These are phyloP conservation scores for Stachybotrys elegans DNA, from an alignment of 2,329 filamentous ascomycete species.

Conservation along the genomic window DNA sequence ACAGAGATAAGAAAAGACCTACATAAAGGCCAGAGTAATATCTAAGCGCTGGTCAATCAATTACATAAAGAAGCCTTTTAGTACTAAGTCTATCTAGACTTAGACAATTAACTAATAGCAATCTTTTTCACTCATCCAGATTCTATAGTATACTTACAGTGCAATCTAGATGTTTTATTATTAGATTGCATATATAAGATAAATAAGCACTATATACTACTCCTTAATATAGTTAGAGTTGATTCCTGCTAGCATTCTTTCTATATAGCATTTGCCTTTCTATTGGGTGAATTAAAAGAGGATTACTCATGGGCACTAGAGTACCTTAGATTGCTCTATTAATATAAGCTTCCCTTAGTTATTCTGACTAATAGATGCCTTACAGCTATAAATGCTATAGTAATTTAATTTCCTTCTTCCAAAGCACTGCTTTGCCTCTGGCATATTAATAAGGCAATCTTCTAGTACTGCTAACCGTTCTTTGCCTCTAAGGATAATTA, in stretches of 20 bases:
- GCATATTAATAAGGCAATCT: slow-evolving; percentile 14
- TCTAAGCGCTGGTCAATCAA: slow-evolving; percentile 13
- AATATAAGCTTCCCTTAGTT: slow-evolving; percentile 9
- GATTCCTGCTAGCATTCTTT: slow-evolving; percentile 14
- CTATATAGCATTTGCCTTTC: slow-evolving; percentile 17
- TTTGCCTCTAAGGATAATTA: background rate
- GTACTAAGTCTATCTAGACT: slow-evolving; percentile 11
- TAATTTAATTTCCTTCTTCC: slow-evolving; percentile 7
- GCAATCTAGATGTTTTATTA: slow-evolving; percentile 13
- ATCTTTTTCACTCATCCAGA: slow-evolving; percentile 16
- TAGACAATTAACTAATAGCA: slow-evolving; percentile 9
- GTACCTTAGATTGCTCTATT: slow-evolving; percentile 11
- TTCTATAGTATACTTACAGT: slow-evolving; percentile 14
- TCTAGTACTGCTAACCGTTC: slow-evolving; percentile 5
- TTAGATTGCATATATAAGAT: slow-evolving; percentile 19
- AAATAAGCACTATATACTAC: slow-evolving; percentile 16
- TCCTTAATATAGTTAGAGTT: slow-evolving; percentile 17
- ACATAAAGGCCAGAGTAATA: slow-evolving; percentile 11
- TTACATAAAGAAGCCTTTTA: slow-evolving; percentile 14
- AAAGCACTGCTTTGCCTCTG: slow-evolving; percentile 11
- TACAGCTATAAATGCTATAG: slow-evolving; percentile 11
- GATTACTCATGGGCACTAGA: slow-evolving; percentile 16
- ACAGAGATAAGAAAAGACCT: slow-evolving; percentile 8
- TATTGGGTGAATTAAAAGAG: slow-evolving; percentile 10
- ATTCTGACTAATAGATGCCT: slow-evolving; percentile 14